Base-by-base conservation (phyloP, 1,284 basidiomycete genomes). In the Apiotrichum porosum region DNA sequence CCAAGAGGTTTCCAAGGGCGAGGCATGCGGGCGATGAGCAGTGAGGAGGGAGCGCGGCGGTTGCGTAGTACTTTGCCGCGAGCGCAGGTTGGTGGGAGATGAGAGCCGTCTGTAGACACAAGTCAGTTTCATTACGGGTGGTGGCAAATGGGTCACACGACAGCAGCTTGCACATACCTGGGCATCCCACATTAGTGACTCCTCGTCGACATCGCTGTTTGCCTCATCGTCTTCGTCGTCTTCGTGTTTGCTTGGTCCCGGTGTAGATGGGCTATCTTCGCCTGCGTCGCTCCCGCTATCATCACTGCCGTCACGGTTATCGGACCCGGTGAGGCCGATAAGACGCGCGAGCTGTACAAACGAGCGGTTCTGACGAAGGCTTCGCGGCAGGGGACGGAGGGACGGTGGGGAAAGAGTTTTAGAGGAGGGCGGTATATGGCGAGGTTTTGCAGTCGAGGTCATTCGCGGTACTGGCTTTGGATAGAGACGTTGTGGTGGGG, bases 131-230 rank as follows among this genome's bases (percentile, higher is more conserved):
- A n/a, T n/a, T n/a, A n/a, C n/a, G n/a, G n/a, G n/a, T n/a, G n/a
- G n/a, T n/a, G n/a, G n/a, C n/a, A n/a, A n/a, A n/a, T n/a, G n/a
- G n/a, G n/a, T n/a, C n/a, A n/a, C n/a, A n/a, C n/a, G n/a, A n/a
- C n/a, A n/a, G n/a, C n/a, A 32, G 26, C 23, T 6, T 0, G n/a
- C n/a, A 61, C 68, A 44, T 42, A 68, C 68, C 54, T 70, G 68
- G 23, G 68, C 68, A 45, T 68, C 63, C 66, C 63, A 66, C 60
- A 67, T 52, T 28, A 71, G 38, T 3, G 52, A 55, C 30, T 67
- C 63, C 31, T 65, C 66, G 43, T 68, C 66, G 10, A 57, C 49
- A 12, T 55, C 58, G 18, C 40, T 49, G 2, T 19, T 19, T 9
- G 23, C 46, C 18, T 52, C 53, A 12, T 47, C 47, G 19, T 51